Conservation (phyloP, 352 stramenopile genomes). For the Globisporangium yorkense region DNA sequence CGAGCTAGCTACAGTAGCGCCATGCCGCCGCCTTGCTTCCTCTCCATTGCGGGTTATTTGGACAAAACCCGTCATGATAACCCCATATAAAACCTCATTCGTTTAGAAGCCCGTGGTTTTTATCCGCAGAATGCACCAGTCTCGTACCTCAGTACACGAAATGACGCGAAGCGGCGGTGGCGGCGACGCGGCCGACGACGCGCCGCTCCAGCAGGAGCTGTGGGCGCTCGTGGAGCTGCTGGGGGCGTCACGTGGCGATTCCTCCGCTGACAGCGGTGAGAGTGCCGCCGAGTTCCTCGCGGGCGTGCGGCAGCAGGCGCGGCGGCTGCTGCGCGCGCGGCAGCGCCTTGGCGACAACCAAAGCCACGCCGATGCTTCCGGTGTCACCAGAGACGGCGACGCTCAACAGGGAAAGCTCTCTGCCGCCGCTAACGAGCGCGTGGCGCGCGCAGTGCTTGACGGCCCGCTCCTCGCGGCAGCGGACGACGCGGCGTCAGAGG, state of each 20-base stretch:
- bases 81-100: not conserved
- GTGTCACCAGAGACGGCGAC: not conserved
- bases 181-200: not conserved
- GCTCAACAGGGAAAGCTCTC: constrained; percentile 26
- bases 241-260: not conserved
- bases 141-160: not conserved
- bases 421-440: constrained; percentile 57
- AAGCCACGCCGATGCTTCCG: constrained; percentile 3
- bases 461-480: constrained; percentile 11
- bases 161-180: constrained; percentile 10
- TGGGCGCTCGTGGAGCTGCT: constrained; percentile 50
- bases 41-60: too few species aligned
- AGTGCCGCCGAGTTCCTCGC: constrained; percentile 17
- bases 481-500: constrained; percentile 5
- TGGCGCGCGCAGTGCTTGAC: constrained; percentile 52
- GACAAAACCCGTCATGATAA: not conserved
- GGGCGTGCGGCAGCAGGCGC: constrained; percentile 20
- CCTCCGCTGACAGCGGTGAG: not conserved
- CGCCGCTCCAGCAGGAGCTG: constrained; percentile 24
- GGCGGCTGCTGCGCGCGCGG: constrained; percentile 22
- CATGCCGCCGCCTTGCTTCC: too few species aligned
- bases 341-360: constrained; percentile 2
- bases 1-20: too few species aligned
- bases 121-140: too few species aligned
- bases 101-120: too few species aligned